Evolutionary conservation across 495 filamentous ascomycete species (phyloP).

Genomic region (Aspergillus ellipticus): DNA sequence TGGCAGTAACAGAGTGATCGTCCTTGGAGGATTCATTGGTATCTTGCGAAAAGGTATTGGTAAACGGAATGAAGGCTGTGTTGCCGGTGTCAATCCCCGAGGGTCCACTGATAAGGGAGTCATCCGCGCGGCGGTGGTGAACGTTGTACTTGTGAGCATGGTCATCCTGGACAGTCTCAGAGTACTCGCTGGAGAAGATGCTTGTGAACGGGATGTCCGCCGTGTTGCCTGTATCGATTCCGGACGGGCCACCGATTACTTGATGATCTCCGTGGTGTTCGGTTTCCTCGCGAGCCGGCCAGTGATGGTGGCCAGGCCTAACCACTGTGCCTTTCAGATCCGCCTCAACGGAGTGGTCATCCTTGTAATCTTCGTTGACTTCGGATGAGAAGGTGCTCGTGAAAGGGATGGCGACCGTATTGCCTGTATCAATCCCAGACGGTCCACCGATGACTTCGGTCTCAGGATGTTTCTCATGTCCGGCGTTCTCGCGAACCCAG

Average conservation of each 20-base stretch:
- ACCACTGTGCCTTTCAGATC: background rate
- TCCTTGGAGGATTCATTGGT: conserved; percentile 23
- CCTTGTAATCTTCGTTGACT: background rate
- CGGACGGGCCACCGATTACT: background rate
- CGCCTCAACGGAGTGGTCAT: background rate
- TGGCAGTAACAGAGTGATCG: conserved; percentile 27
- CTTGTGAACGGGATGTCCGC: background rate
- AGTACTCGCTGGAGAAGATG: background rate
- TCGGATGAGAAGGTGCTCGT: background rate
- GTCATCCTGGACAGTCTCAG: background rate
- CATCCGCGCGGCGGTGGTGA: background rate
- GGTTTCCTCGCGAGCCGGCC: background rate
- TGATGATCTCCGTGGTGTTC: background rate
- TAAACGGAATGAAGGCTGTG: conserved; percentile 20
- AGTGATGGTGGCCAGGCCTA: background rate
- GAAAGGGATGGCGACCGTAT: background rate
- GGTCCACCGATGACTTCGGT: background rate
- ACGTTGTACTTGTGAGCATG: background rate
- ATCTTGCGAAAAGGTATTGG: conserved; percentile 16
- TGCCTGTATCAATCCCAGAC: background rate
- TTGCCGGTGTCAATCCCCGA: conserved; percentile 31
- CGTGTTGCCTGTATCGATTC: conserved; percentile 5
- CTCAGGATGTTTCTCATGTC: too few species aligned
- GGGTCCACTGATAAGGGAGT: conserved; percentile 17
- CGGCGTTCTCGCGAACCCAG: background rate